phyloP scores from a whole-genome alignment of 371 early-diverging fungal species.

The Haplosporangium sp. region DNA sequence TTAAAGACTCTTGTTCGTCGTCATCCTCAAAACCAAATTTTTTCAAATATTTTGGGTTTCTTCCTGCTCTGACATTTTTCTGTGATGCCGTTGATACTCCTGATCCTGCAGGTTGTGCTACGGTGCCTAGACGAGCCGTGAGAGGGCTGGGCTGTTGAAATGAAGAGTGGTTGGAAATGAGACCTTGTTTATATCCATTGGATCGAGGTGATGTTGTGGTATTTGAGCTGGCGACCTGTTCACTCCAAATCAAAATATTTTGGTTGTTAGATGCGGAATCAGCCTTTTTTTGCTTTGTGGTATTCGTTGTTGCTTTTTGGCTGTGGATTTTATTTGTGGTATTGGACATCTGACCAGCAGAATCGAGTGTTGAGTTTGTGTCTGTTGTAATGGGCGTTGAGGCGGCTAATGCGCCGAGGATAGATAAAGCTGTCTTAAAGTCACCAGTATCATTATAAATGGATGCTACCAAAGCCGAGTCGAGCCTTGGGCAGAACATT shows the following conservation, averaged over 20 bases:
- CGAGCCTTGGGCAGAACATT: constrained; percentile 55
- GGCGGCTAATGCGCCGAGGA: constrained; percentile 37
- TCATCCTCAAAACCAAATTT: constrained; percentile 9
- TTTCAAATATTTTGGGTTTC: constrained; percentile 38
- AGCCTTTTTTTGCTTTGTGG: background rate
- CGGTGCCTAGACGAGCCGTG: background rate
- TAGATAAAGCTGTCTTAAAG: constrained; percentile 40
- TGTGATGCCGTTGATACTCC: background rate
- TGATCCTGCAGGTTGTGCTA: background rate
- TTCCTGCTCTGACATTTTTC: constrained; percentile 15
- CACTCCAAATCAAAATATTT: constrained; percentile 50
- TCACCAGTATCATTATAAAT: constrained; percentile 44
- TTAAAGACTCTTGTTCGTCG: background rate
- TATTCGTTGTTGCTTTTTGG: background rate
- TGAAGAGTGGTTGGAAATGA: constrained; percentile 11
- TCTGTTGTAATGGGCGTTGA: constrained; percentile 3
- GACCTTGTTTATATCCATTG: constrained; percentile 35
- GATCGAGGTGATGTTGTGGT: constrained; percentile 7
- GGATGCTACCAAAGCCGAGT: constrained; percentile 51
- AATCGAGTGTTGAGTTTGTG: background rate
- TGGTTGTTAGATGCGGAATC: constrained; percentile 4
- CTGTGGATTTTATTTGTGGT: background rate
- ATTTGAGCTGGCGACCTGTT: constrained; percentile 39
- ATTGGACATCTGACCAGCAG: constrained; percentile 5
- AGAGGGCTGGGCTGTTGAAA: background rate